Base-by-base conservation (phyloP, 805 yeast species). In the Komagataella mondaviorum region DNA sequence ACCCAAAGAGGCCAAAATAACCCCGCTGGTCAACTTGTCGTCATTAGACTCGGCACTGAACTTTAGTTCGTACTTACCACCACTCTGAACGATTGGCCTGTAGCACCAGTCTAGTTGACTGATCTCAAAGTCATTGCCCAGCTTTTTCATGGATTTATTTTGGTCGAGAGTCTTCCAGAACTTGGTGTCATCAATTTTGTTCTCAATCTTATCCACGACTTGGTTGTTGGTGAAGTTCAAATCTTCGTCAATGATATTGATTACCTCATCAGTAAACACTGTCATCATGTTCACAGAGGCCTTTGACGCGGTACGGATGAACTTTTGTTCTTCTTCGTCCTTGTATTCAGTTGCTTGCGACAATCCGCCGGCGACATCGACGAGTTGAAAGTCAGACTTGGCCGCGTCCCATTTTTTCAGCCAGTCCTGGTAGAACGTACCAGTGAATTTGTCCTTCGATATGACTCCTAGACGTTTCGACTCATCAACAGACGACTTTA, bases 51-150 rank as follows among this genome's bases (percentile, higher is more conserved):
- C 78, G 1, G 95, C 96, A 52, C 91, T 81, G 46, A 95, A 90
- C 59, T 77, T 82, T 61, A 90, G 71, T 65, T 89, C 96, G 61
- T 81, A 90, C 51, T 81, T 80, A 43, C 88, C 88, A 51, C 95
- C 95, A 58, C 95, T 84, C 69, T 88, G 95, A 51, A 89, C 76
- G 50, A 89, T 86, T 24, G 98, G 97, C 51, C 89, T 80, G 65
- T 87, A 88, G 57, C 95, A 86, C 96, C 97, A 91, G 64, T 91
- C 98, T 18, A 91, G 69, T 55, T 80, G 77, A 55, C 78, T 80
- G 4, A 83, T 71, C 60, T 88, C 95, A 55, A 89, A 84, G 51
- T 85, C 91, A 39, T 76, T 70, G 48, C 85, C 83, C 48, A 79
- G 63, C 56, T 77, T 76, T 59, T 81, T 78, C 59, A 78, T 63